Evolutionary conservation across 2,329 filamentous ascomycete genomes (phyloP).

Genomic region (Acrodontium crateriforme): DNA sequence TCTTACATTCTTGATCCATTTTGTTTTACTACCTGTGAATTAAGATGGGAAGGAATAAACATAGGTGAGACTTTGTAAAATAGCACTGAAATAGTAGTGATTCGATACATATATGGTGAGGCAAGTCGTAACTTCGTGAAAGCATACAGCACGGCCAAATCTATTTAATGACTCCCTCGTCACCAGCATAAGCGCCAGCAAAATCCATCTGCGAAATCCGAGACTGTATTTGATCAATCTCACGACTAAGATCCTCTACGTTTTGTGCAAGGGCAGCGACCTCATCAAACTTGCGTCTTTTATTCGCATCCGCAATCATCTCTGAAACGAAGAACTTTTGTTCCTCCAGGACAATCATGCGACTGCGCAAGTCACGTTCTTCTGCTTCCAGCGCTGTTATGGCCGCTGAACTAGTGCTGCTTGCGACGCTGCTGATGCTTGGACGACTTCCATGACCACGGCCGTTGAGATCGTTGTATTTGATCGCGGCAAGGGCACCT

Average conservation of each 20-base stretch:
- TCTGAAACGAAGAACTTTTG: conserved; percentile 79
- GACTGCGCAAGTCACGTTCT: conserved; percentile 68
- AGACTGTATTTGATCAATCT: conserved; percentile 45
- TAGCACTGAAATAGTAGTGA: too few relatives aligned
- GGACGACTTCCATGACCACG: conserved; percentile 25
- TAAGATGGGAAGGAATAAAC: too few relatives aligned
- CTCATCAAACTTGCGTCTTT: conserved; percentile 71
- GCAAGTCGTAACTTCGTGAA: too few relatives aligned
- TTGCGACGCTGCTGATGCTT: conserved; percentile 36
- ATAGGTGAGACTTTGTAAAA: too few relatives aligned
- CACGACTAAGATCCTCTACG: conserved; percentile 63
- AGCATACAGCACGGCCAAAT: too few relatives aligned
- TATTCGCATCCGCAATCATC: conserved; percentile 68
- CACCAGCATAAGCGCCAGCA: conserved; percentile 19
- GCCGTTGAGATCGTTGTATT: conserved; percentile 39
- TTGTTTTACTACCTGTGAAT: too few relatives aligned
- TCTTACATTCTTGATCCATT: too few relatives aligned
- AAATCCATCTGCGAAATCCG: conserved; percentile 25
- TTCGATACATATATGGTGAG: too few relatives aligned
- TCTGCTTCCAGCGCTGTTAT: conserved; percentile 62
- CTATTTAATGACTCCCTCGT: conserved; percentile 16
- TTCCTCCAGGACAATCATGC: conserved; percentile 74
- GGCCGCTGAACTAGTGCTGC: conserved; percentile 26
- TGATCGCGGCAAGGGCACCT: conserved; percentile 45
- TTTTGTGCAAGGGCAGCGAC: conserved; percentile 67